Evolutionary conservation across 2,329 filamentous ascomycete species (phyloP).

Genomic region (Phoma herbarum): DNA sequence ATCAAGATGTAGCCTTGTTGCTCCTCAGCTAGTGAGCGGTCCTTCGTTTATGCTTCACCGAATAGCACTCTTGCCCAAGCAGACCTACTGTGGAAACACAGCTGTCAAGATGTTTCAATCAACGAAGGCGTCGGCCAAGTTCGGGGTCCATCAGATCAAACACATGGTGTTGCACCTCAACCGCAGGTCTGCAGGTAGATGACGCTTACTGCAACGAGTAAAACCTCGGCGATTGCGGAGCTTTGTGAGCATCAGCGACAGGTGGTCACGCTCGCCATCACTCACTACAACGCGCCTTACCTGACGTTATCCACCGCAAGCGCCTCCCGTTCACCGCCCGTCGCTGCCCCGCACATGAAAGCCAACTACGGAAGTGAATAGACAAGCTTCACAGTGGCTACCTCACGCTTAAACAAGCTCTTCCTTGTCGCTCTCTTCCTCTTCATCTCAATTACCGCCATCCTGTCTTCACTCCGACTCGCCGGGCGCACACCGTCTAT

Average conservation of each 20-base stretch:
- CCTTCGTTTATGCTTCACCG: background rate
- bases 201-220: slow-evolving; percentile 12
- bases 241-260: slow-evolving; percentile 19
- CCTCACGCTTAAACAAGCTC: slow-evolving; percentile 50
- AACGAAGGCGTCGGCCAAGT: background rate
- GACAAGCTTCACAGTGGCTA: slow-evolving; percentile 42
- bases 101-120: background rate
- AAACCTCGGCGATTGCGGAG: slow-evolving; percentile 20
- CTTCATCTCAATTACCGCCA: slow-evolving; percentile 65
- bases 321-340: slow-evolving; percentile 20
- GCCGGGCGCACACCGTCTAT: slow-evolving; percentile 66
- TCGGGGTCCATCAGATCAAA: slow-evolving; percentile 7
- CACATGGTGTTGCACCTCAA: slow-evolving; percentile 17
- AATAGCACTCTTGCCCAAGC: background rate
- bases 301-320: slow-evolving; percentile 19
- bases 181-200: slow-evolving; percentile 14
- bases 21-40: background rate
- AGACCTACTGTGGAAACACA: background rate
- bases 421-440: slow-evolving; percentile 64
- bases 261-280: slow-evolving; percentile 21
- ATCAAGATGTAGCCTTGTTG: background rate
- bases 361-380: slow-evolving; percentile 2
- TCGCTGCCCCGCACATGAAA: slow-evolving; percentile 20
- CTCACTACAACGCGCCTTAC: slow-evolving; percentile 8
- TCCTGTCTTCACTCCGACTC: slow-evolving; percentile 72